phyloP scores from a whole-genome alignment of 352 stramenopile genomes.

The Phytophthora cryptogea region DNA sequence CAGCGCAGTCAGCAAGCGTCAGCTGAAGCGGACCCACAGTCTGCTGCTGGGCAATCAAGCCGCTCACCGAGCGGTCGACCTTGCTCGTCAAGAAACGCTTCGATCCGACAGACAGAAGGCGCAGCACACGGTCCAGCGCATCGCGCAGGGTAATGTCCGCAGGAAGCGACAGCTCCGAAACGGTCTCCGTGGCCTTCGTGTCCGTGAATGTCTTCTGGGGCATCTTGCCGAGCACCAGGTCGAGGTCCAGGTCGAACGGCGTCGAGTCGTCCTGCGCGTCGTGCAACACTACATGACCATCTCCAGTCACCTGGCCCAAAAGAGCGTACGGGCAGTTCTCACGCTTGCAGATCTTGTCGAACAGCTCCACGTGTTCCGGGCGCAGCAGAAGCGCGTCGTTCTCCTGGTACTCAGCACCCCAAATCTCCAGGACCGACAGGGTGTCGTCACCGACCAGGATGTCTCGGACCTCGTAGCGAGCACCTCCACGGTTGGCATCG shows the following conservation, averaged over 20 bases:
- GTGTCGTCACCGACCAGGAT: constrained; percentile 97
- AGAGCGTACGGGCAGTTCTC: constrained; percentile 98
- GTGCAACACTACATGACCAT: constrained; percentile 96
- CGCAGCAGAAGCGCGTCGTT: constrained; percentile 98
- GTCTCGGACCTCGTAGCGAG: constrained; percentile 96
- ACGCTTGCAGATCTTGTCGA: constrained; percentile 95
- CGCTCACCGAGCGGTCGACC: constrained; percentile 98
- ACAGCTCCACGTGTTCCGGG: constrained; percentile 89
- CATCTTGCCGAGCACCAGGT: constrained; percentile 99
- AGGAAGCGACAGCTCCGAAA: constrained; percentile 79
- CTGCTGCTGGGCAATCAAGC: constrained; percentile 98
- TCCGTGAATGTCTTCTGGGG: constrained; percentile 99
- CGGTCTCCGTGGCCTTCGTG: constrained; percentile 57
- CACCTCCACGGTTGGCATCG: constrained; percentile 86
- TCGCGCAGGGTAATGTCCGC: constrained; percentile 88
- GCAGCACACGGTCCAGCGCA: constrained; percentile 95
- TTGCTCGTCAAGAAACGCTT: constrained; percentile 98
- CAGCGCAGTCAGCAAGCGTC: constrained; percentile 96
- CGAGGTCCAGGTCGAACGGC: constrained; percentile 97
- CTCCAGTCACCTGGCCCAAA: constrained; percentile 95
- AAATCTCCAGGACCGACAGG: constrained; percentile 99
- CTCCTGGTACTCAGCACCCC: constrained; percentile 99
- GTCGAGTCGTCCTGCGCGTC: constrained; percentile 95
- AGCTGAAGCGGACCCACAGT: constrained; percentile 98
- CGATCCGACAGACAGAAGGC: constrained; percentile 96